A percentile compares a stretch with the other conserved stretches of the same genome.
These are phyloP conservation scores for Xerocomellus intermedius DNA, from an alignment of 768 basidiomycete species.

Conservation along the genomic window DNA sequence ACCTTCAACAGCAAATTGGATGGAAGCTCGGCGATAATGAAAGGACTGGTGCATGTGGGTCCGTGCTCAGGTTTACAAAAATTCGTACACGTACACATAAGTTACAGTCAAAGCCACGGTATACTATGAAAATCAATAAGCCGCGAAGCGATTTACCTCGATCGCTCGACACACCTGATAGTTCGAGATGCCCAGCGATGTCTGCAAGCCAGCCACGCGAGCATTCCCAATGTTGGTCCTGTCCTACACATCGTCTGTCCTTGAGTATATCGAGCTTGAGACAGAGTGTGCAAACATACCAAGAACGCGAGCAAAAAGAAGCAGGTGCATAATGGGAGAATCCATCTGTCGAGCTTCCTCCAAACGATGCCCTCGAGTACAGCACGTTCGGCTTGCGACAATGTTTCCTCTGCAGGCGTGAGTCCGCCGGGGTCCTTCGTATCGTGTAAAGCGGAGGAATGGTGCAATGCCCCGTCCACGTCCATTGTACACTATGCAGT, in stretches of 20 bases:
- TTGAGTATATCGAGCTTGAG: neutral
- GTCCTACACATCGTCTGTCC: conserved; percentile 26
- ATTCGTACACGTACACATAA: conserved; percentile 1
- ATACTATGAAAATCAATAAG: conserved; percentile 25
- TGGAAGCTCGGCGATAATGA: conserved; percentile 56
- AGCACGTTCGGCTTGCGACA: conserved; percentile 2
- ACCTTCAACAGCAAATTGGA: conserved; percentile 58
- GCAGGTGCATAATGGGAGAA: conserved; percentile 48
- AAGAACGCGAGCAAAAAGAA: conserved; percentile 50
- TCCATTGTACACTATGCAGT: neutral
- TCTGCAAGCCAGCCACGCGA: conserved; percentile 56
- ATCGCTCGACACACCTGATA: conserved; percentile 18
- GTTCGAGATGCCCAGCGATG: conserved; percentile 37
- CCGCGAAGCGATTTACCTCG: neutral
- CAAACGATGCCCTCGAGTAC: conserved; percentile 40
- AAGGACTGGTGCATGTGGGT: conserved; percentile 34
- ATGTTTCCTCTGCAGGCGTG: neutral
- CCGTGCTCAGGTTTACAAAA: neutral
- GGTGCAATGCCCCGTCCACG: too few species aligned
- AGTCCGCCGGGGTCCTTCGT: conserved; percentile 1
- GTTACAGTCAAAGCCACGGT: conserved; percentile 32
- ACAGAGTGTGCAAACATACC: conserved; percentile 32
- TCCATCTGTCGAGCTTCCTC: conserved; percentile 47
- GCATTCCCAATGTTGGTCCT: conserved; percentile 54
- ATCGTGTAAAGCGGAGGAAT: neutral